These are phyloP conservation scores for Tylopilus balloui DNA, from an alignment of 768 basidiomycete genomes.

Conservation along the genomic window DNA sequence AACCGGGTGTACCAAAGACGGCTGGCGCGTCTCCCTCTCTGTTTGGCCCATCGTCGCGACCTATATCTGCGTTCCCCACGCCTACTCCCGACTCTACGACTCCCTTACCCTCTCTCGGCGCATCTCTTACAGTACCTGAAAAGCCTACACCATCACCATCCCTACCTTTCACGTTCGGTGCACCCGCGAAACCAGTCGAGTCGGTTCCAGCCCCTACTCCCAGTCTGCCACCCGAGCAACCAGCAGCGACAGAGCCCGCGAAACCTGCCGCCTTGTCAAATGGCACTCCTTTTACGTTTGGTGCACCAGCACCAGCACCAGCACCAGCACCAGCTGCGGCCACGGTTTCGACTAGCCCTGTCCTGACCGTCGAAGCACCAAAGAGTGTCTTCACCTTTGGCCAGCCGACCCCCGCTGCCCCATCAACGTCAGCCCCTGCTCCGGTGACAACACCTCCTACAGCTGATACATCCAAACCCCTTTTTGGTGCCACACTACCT, in stretches of 20 bases:
- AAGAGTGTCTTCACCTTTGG: slow-evolving; percentile 35
- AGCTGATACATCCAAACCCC: slow-evolving; percentile 39
- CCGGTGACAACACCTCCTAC: slow-evolving; percentile 11
- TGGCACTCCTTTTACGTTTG: slow-evolving; percentile 27
- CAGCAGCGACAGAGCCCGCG: slow-evolving; percentile 2
- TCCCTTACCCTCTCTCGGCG: slow-evolving; percentile 5
- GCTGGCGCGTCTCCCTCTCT: slow-evolving; percentile 6
- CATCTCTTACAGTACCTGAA: slow-evolving; percentile 12
- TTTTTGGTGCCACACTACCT: slow-evolving; percentile 34
- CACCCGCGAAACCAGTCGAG: slow-evolving; percentile 21
- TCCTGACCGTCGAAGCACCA: slow-evolving; percentile 24
- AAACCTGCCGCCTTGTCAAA: slow-evolving; percentile 8
- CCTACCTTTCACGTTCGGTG: slow-evolving; percentile 30
- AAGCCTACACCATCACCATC: slow-evolving; percentile 10
- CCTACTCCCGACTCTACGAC: slow-evolving; percentile 1
- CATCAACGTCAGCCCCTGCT: slow-evolving; percentile 7
- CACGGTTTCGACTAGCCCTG: slow-evolving; percentile 8
- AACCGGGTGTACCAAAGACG: slow-evolving; percentile 2
- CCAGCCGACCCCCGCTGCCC: slow-evolving; percentile 11
- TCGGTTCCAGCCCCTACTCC: slow-evolving; percentile 8
- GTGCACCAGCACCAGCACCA: slow-evolving; percentile 14
- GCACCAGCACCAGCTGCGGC: neutral
- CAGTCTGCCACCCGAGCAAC: slow-evolving; percentile 9
- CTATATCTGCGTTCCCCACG: slow-evolving; percentile 4
- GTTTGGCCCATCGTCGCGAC: slow-evolving; percentile 11